A percentile compares a stretch with the other conserved stretches of the same genome.
These are phyloP conservation scores for Pestalotiopsis fici DNA, from an alignment of 2,329 filamentous ascomycete genomes.

Conservation along the genomic window DNA sequence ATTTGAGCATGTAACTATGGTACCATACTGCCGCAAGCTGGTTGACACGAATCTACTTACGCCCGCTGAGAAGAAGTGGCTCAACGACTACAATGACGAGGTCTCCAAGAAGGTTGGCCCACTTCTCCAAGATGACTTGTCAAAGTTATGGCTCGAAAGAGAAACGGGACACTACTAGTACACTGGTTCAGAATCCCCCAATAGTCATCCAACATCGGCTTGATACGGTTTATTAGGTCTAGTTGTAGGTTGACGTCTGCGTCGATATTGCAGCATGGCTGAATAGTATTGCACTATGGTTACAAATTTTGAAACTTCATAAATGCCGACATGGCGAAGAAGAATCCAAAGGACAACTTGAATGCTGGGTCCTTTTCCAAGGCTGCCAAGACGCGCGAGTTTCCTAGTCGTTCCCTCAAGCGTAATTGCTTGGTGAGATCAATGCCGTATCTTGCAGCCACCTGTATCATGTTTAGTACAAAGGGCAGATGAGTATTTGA, in stretches of 20 bases:
- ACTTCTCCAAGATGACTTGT: slow-evolving; percentile 72
- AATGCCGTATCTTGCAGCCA: slow-evolving; percentile 33
- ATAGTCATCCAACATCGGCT: neutral
- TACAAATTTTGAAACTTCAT: slow-evolving; percentile 43
- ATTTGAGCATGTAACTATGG: slow-evolving; percentile 97
- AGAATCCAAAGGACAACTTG: slow-evolving; percentile 70
- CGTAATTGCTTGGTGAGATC: slow-evolving; percentile 30
- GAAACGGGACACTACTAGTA: slow-evolving; percentile 71
- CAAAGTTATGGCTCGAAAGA: slow-evolving; percentile 78
- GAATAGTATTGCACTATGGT: slow-evolving; percentile 33
- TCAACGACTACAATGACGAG: slow-evolving; percentile 83
- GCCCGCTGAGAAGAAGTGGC: slow-evolving; percentile 75
- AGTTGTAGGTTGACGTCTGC: neutral
- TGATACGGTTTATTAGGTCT: neutral
- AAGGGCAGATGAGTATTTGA: neutral
- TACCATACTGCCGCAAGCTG: slow-evolving; percentile 87
- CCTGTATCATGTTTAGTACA: slow-evolving; percentile 18
- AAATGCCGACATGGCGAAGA: slow-evolving; percentile 72
- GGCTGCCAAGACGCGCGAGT: slow-evolving; percentile 45
- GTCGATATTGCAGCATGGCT: neutral
- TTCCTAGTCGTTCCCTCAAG: slow-evolving; percentile 30
- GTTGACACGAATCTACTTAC: slow-evolving; percentile 77
- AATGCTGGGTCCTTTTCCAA: slow-evolving; percentile 63
- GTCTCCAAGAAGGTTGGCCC: slow-evolving; percentile 79
- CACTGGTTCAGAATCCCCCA: neutral